These are phyloP conservation scores for Globisporangium lucens DNA, from an alignment of 352 stramenopile genomes.

Conservation along the genomic window DNA sequence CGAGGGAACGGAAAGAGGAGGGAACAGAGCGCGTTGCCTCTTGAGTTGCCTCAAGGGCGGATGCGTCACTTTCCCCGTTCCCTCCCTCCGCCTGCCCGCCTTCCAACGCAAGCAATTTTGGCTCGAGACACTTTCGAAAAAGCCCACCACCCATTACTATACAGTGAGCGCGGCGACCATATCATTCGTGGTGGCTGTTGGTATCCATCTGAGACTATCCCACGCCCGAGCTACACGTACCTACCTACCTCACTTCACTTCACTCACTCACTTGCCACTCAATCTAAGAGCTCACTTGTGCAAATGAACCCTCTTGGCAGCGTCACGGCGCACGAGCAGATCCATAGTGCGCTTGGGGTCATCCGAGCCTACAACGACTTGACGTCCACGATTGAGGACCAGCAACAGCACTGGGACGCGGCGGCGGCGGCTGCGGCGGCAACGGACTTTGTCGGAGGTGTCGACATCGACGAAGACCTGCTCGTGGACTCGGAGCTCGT, in stretches of 20 bases:
- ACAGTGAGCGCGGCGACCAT: neutral
- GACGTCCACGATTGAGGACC: conserved; percentile 1
- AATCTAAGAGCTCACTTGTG: conserved; percentile 3
- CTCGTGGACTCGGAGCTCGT: conserved; percentile 4
- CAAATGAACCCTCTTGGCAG: conserved; percentile 1
- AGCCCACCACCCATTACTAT: neutral
- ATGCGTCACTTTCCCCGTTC: neutral
- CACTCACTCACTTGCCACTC: neutral
- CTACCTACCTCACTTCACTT: neutral
- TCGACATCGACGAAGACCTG: conserved; percentile 5
- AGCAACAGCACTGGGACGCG: neutral
- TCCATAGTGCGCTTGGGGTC: conserved; percentile 1
- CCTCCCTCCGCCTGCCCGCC: neutral
- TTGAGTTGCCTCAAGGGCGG: neutral
- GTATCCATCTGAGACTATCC: neutral
- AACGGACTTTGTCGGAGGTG: neutral
- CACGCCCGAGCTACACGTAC: neutral
- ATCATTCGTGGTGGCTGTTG: neutral
- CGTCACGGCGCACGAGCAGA: neutral
- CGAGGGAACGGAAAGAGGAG: neutral
- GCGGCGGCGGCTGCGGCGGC: neutral
- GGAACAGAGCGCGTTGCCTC: neutral
- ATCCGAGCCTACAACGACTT: conserved; percentile 5
- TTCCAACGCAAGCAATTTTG: neutral
- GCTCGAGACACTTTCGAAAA: neutral